Evolutionary conservation across 192 early-diverging fungal species (phyloP), one percentile per base, ranked within the genome.

Genomic region (Geranomyces variabilis): DNA sequence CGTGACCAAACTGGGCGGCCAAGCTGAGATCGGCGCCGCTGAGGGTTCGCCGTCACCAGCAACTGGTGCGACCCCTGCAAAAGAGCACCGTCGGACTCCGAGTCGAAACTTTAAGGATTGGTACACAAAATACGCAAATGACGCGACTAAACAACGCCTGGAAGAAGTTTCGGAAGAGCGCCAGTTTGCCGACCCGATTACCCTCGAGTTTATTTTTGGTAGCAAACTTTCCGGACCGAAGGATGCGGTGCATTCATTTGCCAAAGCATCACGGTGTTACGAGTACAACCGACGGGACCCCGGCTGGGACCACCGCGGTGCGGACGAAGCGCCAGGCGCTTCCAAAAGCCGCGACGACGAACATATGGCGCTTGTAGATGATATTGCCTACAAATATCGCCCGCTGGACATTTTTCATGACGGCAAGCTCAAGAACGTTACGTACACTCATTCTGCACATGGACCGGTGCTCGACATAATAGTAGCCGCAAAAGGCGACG

Each of bases 171-270:
- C 15, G 46, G 67, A 70, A 19, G 68, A 75, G 9, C 21, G 15
- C 47, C 49, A 49, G 26, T 75, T 75, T 43, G 60, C 67, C 6
- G 74, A 70, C 34, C 33, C 24, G 10, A 70, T 75, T 24, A 75
- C 51, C 6, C 59, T 75, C 21, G 48, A 75, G 26, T 64, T 51
- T 14, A 47, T 75, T 1, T 75, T 70, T 51, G 74, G 67, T 0
- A 60, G 22, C 12, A 69, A 70, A 45, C 17, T 17, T 9, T 30
- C 26, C 10, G 43, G 29, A 7, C 26, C 62, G 12, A 36, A 24
- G 33, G 74, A 75, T 28, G 64, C 81, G 15, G 66, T 72, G 6
- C 71, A 71, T 33, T 43, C 76, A 1, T 73, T 85, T 62, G 59
- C 73, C 31, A 75, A 74, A 71, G 68, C 77, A 0, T 70, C 79